These are phyloP conservation scores for Leptographium flavum DNA, from an alignment of 2,329 filamentous ascomycete species.

Conservation along the genomic window DNA sequence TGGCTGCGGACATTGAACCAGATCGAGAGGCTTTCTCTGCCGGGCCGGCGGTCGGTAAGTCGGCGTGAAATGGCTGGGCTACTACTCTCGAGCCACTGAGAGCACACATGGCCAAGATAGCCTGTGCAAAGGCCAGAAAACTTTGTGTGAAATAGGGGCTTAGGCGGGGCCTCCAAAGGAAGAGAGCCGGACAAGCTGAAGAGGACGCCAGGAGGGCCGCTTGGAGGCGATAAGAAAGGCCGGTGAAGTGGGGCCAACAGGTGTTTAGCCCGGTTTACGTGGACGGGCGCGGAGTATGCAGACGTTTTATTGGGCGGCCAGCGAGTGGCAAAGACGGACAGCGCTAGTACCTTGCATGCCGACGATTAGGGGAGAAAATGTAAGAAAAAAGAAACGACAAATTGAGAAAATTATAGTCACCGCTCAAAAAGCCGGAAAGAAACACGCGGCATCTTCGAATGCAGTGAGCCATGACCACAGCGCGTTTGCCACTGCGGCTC, in stretches of 20 bases:
- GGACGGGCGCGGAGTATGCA: neutral
- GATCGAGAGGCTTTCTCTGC: no score
- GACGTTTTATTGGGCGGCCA: neutral
- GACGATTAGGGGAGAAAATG: slow-evolving; percentile 1
- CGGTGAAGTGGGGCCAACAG: neutral
- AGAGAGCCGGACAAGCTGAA: slow-evolving; percentile 1
- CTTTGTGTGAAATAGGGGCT: neutral
- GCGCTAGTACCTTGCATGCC: slow-evolving; percentile 4
- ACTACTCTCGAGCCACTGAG: neutral
- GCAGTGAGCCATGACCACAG: neutral
- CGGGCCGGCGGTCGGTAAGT: neutral
- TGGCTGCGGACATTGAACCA: no score
- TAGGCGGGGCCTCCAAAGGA: neutral
- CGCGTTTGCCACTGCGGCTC: neutral
- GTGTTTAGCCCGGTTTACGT: no score
- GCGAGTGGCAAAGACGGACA: neutral
- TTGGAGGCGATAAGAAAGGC: neutral
- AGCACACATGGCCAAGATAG: neutral
- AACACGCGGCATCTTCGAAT: neutral
- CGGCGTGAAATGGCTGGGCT: neutral
- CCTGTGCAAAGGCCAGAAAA: neutral
- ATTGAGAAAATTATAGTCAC: neutral
- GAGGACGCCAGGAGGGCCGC: neutral
- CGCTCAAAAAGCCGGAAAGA: neutral
- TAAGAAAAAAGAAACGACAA: neutral